These are phyloP conservation scores for Talinum fruticosum DNA, from an alignment of 148 eudicot genomes.

Conservation along the genomic window DNA sequence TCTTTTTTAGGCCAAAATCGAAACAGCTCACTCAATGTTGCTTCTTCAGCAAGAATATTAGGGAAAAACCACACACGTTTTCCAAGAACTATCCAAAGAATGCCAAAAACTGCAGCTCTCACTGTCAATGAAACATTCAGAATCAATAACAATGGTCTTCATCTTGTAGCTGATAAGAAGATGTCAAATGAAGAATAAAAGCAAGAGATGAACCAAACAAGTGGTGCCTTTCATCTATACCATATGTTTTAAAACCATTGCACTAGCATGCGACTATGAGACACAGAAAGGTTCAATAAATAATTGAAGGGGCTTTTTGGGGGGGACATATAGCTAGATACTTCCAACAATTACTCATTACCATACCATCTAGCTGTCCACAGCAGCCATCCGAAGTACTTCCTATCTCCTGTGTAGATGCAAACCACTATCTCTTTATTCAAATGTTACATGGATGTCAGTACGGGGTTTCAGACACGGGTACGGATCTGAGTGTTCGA, in stretches of 20 bases:
- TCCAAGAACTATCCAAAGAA: conserved; percentile 73
- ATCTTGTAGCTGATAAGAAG: not conserved
- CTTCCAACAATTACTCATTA: not conserved
- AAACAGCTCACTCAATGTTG: conserved; percentile 82
- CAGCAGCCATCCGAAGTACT: no score
- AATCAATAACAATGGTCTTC: not conserved
- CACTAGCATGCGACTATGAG: no score
- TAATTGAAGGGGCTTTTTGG: no score
- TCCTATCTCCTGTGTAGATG: no score
- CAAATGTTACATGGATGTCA: no score
- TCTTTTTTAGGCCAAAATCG: conserved; percentile 96
- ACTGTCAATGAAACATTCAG: conserved; percentile 44
- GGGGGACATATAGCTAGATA: not conserved
- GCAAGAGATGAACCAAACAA: not conserved
- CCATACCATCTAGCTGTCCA: no score
- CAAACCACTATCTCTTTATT: no score
- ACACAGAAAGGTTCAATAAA: not conserved
- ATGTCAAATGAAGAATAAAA: not conserved
- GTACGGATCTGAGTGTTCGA: no score
- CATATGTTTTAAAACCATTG: no score
- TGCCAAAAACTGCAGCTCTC: conserved; percentile 83
- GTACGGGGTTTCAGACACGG: no score
- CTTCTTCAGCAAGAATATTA: conserved; percentile 98
- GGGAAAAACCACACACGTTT: conserved; percentile 94
- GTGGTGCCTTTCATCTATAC: not conserved